Base-by-base conservation (phyloP, 2,329 filamentous ascomycete species). In the Neonectria hederae region DNA sequence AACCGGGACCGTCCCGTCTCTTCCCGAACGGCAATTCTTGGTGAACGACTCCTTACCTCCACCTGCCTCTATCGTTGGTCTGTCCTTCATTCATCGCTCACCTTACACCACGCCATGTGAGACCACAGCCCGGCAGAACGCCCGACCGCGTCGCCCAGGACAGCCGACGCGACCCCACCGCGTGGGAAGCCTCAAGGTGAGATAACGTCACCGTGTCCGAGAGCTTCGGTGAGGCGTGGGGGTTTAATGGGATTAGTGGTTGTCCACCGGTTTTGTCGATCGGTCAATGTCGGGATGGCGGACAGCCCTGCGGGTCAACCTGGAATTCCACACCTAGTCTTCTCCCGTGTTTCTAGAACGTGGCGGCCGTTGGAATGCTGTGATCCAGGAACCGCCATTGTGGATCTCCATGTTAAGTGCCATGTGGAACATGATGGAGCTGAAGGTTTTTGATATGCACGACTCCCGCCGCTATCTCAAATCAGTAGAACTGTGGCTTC, bases 291-390 rank as follows among this genome's bases (percentile, higher is more conserved):
- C 21, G 28, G 35, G 17, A 22, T 24, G n/a, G n/a, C 32, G 26
- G 43, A n/a, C 11, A 58, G 24, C 45, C 52, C 32, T 55, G 43
- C 10, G 8, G 26, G 24, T 28, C n/a, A 52, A 30, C 9, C 48
- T 30, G n/a, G 48, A 21, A 51, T 5, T 7, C 35, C 26, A 35
- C 48, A 22, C 22, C 42, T 22, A 28, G 32, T 26, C 35, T 49
- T 63, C 54, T 59, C 61, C 54, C 43, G 49, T 51, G 61, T 54
- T 63, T 63, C 61, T 59, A 43, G 61, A 63, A 63, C 32, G 55
- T 59, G 54, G 19, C 11, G n/a, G 38, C 17, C 7, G 30, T 24
- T 35, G 13, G 26, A 49, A 54, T 49, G 59, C n/a, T 32, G 49
- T 17, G 11, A 4, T 35, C 32, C 22, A 32, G 22, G 22, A 30